Evolutionary conservation across 129 eudicot species (phyloP), one percentile per base, ranked within the genome.

Genomic region (Flaveria sonorensis): DNA sequence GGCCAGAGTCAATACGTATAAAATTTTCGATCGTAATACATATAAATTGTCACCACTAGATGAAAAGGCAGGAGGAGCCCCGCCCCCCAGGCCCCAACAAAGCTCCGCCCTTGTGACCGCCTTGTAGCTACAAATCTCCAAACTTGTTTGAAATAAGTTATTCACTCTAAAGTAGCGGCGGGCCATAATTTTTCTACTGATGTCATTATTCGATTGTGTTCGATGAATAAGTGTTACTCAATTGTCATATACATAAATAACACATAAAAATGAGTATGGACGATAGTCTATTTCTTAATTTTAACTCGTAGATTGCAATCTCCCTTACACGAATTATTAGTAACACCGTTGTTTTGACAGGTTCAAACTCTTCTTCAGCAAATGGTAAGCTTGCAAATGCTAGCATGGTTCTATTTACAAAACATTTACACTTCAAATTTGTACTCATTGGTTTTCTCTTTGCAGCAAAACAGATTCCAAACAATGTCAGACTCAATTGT

Each of bases 281-380:
- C 0, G 4, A 60, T 24, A 3, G 53, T n/a, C 12, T 5, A 43
- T 53, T 48, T 70, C 21, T 13, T 16, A 51, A 16, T 55, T 66
- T 0, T 50, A 28, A 65, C 39, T 69, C 18, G 52, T 43, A 40
- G 36, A 24, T 40, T 76, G 65, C 59, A 62, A 62, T 42, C 14
- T 32, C 45, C 45, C 10, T 3, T 0, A 68, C 63, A 9, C 2
- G 73, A 52, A 80, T 76, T 81, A 56, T 66, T 47, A 2, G 13
- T 12, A 66, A 43, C 43, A 42, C 68, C 62, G 6, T 70, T 71
- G 23, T 66, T 77, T 79, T 77, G 81, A 65, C 87, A 92, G 97
- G 96, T 92, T 39, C 97, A 92, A 80, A 89, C 85, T 78, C 94
- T 92, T 59, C 96, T 92, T 50, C 95, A 84, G 71, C 97, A 92